Evolutionary conservation across 441 rosid species (phyloP).

Genomic region (Populus hybrid): DNA sequence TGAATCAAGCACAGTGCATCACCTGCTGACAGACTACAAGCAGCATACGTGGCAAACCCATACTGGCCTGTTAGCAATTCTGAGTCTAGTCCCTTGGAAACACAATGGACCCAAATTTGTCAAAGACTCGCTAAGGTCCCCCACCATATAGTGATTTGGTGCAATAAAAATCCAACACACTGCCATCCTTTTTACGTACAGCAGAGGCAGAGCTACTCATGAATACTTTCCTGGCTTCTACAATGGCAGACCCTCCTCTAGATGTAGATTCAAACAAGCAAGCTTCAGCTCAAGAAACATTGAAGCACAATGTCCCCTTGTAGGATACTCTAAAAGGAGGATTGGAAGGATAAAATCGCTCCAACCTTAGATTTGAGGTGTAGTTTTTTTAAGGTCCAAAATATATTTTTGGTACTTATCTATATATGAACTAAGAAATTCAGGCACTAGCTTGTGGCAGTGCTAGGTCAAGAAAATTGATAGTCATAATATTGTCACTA

Average conservation of each 20-base stretch:
- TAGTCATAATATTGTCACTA: neutral
- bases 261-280: neutral
- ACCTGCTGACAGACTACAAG: too few species aligned
- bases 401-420: too few species aligned
- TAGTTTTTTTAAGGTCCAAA: neutral
- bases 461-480: neutral
- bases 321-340: too few species aligned
- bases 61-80: neutral
- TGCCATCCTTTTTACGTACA: neutral
- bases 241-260: neutral
- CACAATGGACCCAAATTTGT: neutral
- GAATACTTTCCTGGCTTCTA: neutral
- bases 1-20: neutral
- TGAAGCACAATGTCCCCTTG: neutral
- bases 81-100: neutral
- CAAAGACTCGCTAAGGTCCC: neutral
- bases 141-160: neutral
- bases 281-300: neutral
- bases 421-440: too few species aligned
- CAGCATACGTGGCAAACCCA: neutral
- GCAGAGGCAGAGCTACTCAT: neutral
- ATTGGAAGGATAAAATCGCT: neutral
- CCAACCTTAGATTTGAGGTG: neutral
- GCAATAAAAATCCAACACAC: neutral
- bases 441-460: too few species aligned